Evolutionary conservation across 345 rosid genomes (phyloP), one percentile per base, ranked within the genome.

Genomic region (Raphanus sativus): DNA sequence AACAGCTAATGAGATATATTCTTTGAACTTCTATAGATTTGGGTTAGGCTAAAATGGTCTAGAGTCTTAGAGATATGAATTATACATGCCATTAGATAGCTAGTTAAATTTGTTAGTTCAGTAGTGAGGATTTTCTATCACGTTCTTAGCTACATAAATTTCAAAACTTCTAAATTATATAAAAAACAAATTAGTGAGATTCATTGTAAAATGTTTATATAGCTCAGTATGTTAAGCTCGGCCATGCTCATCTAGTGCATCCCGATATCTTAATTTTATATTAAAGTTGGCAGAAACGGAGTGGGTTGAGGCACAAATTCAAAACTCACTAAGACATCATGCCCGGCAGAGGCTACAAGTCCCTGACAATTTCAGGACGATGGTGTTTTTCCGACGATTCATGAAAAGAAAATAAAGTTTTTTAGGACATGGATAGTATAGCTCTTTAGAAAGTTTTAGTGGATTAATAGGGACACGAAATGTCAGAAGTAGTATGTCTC

Each of bases 31-130:
- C 16, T 24, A 34, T 55, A 55, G 24, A 54, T 74, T 25, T 74
- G 38, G 12, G 65, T 56, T 28, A 9, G n/a, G 55, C 71, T 60
- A 52, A 64, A 74, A 30, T 62, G 40, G 40, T 30, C 21, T 62
- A 61, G 64, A 60, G 64, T n/a, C 36, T 62, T 5, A 34, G 67
- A 21, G 61, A 34, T 34, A 21, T 33, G 13, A 16, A 65, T 24
- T 45, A 40, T 3, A 15, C 3, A 3, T 9, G 2, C 15, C 15
- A n/a, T 40, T 65, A 24, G 15, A 9, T 34, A 33, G 8, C 26
- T 17, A 5, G n/a, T 4, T 33, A 61, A 15, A n/a, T 21, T 38
- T 65, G 29, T 65, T 38, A n/a, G 10, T 65, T 12, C 3, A 38
- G 8, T 64, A 5, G 12, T 13, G 52, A 12, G 12, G 52, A 45